Evolutionary conservation across 2,329 filamentous ascomycete species (phyloP).

Genomic region (Botrytis sinoallii): DNA sequence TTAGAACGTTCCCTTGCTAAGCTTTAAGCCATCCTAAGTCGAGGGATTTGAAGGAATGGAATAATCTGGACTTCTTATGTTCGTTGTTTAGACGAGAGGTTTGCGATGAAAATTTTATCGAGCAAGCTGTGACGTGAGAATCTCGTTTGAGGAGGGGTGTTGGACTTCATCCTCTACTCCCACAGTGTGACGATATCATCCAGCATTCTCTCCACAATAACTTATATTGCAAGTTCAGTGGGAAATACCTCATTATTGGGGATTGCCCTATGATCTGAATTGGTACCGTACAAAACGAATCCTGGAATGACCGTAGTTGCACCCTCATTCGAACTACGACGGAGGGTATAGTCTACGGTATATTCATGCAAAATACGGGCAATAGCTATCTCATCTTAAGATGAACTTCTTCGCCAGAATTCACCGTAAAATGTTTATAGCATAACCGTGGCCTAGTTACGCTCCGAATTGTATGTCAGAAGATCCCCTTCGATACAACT

Average conservation of each 20-base stretch:
- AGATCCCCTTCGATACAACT: neutral
- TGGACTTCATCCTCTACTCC: neutral
- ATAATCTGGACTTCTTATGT: neutral
- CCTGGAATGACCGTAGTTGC: neutral
- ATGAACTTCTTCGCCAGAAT: neutral
- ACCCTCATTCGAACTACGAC: neutral
- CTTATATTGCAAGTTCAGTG: neutral
- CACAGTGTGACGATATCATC: no score
- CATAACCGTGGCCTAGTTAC: neutral
- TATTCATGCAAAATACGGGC: neutral
- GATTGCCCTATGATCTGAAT: neutral
- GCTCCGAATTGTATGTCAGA: neutral
- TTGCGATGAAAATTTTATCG: neutral
- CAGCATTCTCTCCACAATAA: neutral
- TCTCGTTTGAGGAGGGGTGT: neutral
- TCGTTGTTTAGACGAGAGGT: neutral
- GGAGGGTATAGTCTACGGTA: neutral
- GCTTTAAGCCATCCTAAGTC: neutral
- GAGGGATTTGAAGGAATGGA: neutral
- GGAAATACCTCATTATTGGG: neutral
- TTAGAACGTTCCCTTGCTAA: neutral
- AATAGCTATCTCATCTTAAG: neutral
- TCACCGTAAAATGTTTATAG: neutral
- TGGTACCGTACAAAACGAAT: no score
- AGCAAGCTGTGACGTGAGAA: neutral